Evolutionary conservation across 2,329 filamentous ascomycete species (phyloP), one percentile per base, ranked within the genome.

Genomic region (Colletotrichum sp.): DNA sequence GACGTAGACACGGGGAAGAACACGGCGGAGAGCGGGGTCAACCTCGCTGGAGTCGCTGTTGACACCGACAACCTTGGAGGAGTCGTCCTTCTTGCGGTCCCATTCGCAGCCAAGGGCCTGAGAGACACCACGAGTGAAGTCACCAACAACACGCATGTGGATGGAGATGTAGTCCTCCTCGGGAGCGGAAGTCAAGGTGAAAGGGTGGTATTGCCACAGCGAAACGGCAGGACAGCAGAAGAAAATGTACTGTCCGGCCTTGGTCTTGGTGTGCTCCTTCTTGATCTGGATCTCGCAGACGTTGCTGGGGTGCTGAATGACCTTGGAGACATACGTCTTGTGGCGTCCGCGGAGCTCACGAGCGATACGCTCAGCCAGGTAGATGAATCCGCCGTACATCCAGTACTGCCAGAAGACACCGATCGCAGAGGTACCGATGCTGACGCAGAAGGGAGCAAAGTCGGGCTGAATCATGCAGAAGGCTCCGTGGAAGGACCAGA

Each of bases 401-500:
- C 94, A 97, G 86, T 94, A 97, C 85, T 96, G 92, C 93, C 94
- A 97, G 82, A 97, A 97, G 68, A 96, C 93, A 79, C 94, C 94
- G 75, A 93, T 87, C 34, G 91, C 90, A 31, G 89, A 87, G 12
- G 89, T 86, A 75, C 91, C 91, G 74, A 94, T 87, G 72, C 92
- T 92, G 70, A 90, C 88, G 84, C 94, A 96, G 82, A 94, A 96
- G 2, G 94, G 94, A 8, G 93, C 93, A 76, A 93, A 90, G 81
- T 97, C 94, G 66, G 94, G 92, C 83, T 95, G 94, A 80, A 96
- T 96, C 94, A 97, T 96, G 84, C 95, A 96, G 86, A 95, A 97
- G 31, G 93, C 93, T 72, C 94, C 95, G 83, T 97, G 95, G 79
- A 96, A 90, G n/a, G 94, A 92, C 94, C 94, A 97, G 88, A 97